Evolutionary conservation across 108 stramenopile species (phyloP).

Genomic region (Aureococcus anophagefferens): DNA sequence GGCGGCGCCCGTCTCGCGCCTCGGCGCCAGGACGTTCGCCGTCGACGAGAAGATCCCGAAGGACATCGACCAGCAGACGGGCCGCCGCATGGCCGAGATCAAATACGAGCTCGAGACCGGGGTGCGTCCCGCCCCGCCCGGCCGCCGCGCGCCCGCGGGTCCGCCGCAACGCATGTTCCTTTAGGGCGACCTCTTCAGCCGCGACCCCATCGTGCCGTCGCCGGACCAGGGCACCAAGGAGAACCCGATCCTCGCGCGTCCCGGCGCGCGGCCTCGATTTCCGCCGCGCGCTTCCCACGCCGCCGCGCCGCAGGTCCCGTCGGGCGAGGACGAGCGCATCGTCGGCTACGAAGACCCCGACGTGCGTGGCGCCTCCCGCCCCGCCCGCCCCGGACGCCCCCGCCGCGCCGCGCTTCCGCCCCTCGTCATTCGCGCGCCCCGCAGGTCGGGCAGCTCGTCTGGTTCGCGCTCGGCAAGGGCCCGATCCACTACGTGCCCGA

Average conservation of each 20-base stretch:
- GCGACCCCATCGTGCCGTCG: conserved; percentile 30
- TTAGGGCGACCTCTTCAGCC: conserved; percentile 18
- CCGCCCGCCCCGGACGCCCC: no score
- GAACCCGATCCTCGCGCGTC: conserved; percentile 35
- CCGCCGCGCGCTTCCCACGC: background rate
- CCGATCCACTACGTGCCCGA: conserved; percentile 35
- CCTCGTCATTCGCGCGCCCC: no score
- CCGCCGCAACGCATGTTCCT: no score
- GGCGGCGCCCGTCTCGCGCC: background rate
- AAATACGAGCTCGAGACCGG: background rate
- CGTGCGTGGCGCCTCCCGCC: no score
- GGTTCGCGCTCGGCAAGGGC: conserved; percentile 29
- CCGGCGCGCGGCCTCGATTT: no score
- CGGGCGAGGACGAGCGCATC: conserved; percentile 21
- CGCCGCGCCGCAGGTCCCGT: conserved; percentile 22
- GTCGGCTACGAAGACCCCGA: conserved; percentile 35
- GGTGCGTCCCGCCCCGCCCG: no score
- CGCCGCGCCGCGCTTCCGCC: no score
- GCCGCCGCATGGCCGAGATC: background rate
- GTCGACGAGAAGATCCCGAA: background rate
- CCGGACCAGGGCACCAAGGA: conserved; percentile 33
- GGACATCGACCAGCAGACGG: background rate
- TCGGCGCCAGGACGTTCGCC: background rate
- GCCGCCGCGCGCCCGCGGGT: no score
- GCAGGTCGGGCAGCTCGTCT: conserved; percentile 21